Conservation (phyloP, 441 rosid genomes). For the Populus hybrid region DNA sequence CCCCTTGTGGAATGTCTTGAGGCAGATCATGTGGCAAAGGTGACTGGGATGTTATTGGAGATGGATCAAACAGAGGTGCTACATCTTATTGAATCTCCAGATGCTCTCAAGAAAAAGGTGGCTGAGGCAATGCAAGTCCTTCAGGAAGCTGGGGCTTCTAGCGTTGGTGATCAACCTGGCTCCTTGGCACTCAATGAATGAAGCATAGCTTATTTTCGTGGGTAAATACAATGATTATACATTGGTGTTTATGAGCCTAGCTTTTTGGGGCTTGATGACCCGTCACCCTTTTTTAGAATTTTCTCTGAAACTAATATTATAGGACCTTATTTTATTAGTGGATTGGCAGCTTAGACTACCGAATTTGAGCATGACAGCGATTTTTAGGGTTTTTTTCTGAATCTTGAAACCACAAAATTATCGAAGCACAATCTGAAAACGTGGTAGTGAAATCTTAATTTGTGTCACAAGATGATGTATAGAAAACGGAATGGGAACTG, state of each 20-base stretch:
- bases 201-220: conserved; percentile 2
- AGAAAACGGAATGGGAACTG: not conserved
- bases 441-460: too few relatives aligned
- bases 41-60: conserved; percentile 33
- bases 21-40: too few relatives aligned
- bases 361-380: not conserved
- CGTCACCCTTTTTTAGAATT: not conserved
- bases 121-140: conserved; percentile 72
- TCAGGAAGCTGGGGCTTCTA: conserved; percentile 33
- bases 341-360: not conserved
- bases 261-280: conserved; percentile 1
- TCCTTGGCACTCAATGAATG: conserved; percentile 34
- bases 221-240: not conserved
- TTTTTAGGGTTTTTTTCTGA: too few relatives aligned
- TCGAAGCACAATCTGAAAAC: too few relatives aligned
- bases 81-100: conserved; percentile 73
- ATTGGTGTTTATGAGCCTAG: not conserved
- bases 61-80: conserved; percentile 82
- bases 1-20: conserved; percentile 48
- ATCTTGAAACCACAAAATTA: too few relatives aligned
- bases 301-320: not conserved
- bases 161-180: conserved; percentile 36
- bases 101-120: conserved; percentile 64
- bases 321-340: not conserved
- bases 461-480: too few relatives aligned